Conservation (phyloP, 257 asterid species). For the Solanum gracilifrons region DNA sequence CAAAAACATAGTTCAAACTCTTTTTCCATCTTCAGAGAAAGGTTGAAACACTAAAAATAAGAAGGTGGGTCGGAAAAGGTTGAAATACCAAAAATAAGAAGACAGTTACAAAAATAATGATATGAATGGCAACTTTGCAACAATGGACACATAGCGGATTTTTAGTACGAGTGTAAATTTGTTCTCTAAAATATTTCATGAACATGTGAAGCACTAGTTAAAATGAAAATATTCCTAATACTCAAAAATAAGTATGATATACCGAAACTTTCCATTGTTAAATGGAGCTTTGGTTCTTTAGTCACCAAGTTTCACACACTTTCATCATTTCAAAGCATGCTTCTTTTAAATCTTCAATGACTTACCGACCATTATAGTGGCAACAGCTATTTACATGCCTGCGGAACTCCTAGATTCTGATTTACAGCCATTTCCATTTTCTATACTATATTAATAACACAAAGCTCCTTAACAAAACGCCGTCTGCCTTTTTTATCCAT, state of each 20-base stretch:
- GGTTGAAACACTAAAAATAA: conserved; percentile 14
- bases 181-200: neutral
- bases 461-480: neutral
- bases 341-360: neutral
- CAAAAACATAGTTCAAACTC: conserved; percentile 64
- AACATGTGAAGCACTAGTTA: neutral
- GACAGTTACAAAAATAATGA: neutral
- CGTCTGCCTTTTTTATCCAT: neutral
- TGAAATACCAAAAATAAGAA: neutral
- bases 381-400: neutral
- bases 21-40: conserved; percentile 70
- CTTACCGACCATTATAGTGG: neutral
- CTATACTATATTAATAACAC: neutral
- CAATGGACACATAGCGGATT: neutral
- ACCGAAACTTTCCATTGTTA: neutral
- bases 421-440: neutral
- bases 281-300: neutral
- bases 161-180: neutral
- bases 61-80: neutral
- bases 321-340: neutral
- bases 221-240: neutral
- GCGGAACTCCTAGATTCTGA: neutral
- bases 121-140: neutral
- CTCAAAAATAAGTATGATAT: neutral
- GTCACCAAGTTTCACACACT: neutral